Conservation (phyloP, 129 eudicot genomes). For the Gnaphalium uliginosum region DNA sequence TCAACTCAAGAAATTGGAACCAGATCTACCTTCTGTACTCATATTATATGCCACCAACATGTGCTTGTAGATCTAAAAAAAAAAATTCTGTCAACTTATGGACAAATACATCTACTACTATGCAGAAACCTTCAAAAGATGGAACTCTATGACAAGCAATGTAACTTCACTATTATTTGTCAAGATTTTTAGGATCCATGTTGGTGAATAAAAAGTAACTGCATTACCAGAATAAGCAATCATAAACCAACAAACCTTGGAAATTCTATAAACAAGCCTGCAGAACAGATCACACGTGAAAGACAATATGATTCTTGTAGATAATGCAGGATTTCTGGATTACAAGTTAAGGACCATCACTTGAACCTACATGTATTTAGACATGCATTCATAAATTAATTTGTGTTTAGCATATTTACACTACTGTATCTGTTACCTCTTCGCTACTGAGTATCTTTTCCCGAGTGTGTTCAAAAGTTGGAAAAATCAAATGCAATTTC, state of each 20-base stretch:
- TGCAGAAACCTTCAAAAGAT: not conserved
- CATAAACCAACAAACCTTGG: not conserved
- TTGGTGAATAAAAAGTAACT: not conserved
- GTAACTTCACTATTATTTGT: not conserved
- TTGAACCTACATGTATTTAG: not conserved
- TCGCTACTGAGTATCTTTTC: too few species aligned
- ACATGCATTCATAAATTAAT: not conserved
- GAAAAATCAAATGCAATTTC: too few species aligned
- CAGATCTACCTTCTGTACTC: not conserved
- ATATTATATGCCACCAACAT: slow-evolving; percentile 7
- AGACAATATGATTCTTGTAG: not conserved
- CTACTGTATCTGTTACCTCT: too few species aligned
- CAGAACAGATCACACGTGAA: not conserved
- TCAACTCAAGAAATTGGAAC: not conserved
- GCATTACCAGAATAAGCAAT: slow-evolving; percentile 6
- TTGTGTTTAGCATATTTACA: not conserved
- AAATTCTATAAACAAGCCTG: not conserved
- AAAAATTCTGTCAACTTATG: not conserved
- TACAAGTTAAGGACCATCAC: not conserved
- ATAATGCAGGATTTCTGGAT: not conserved
- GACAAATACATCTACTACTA: not conserved
- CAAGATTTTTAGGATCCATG: not conserved
- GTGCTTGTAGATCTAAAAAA: not conserved
- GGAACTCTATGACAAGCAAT: not conserved
- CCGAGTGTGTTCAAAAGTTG: too few species aligned